Base-by-base conservation (phyloP, 352 stramenopile species). In the Phytophthora fragariaefolia region DNA sequence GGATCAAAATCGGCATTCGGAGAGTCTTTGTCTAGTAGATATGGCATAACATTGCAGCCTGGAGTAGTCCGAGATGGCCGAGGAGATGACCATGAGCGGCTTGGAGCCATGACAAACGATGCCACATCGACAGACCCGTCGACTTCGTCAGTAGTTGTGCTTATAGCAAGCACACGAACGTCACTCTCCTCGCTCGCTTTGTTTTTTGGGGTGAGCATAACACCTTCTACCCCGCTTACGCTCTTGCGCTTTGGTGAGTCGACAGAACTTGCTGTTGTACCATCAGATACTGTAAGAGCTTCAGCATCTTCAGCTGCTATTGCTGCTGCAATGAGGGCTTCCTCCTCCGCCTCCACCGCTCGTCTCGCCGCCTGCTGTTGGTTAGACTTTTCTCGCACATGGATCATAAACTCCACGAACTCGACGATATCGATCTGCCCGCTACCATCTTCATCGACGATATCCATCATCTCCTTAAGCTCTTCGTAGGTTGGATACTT, bases 321-420 rank as follows among this genome's bases (percentile, higher is more conserved):
- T 15, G 36, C n/a, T 7, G 34, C 42, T 7, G 38, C 30, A 5
- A 30, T 9, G 22, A 36, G 52, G 0, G 24, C 47, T 23, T 9
- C 38, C 8, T 58, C 52, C 30, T 53, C 53, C 10, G 38, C 63
- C 32, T 68, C 61, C n/a, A 55, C 73, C 6, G 55, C 70, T 17
- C 77, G 40, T 23, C 26, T 61, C 0, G 64, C 62, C 10, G 48
- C 52, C 22, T 82, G 82, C 38, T 91, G 80, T 48, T 88, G 69
- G 6, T 58, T 77, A 1, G 84, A 90, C 36, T 91, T 92, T 54
- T 89, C 80, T 2, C 84, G 82, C 13, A 92, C 82, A 63, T 91
- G 79, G 40, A 92, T 86, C 85, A 93, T 95, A 55, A 93, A 95
- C 61, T 93, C 81, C 53, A 95, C 77, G 62, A 96, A 96, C 62